Base-by-base conservation (phyloP, 2,329 filamentous ascomycete species). In the Sporothrix pallida region DNA sequence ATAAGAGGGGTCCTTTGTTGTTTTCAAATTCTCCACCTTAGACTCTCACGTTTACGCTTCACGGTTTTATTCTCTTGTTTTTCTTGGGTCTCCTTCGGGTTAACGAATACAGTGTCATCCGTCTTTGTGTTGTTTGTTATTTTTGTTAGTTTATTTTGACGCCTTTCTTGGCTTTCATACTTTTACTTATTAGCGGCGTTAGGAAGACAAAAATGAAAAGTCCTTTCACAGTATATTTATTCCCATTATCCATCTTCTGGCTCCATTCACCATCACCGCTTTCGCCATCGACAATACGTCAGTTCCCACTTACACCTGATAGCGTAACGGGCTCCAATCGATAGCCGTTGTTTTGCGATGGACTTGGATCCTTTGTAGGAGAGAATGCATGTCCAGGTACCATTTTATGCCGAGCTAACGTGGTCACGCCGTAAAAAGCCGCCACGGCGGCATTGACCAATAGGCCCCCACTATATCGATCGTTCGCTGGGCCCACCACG, bases 1-100 rank as follows among this genome's bases (percentile, higher is more conserved):
- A 78, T 87, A 82, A 60, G 6, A 42, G 20, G 15, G 31, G 10
- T 4, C 31, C 31, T 23, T 46, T 17, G 31, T 17, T 20, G 3
- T 56, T 52, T 50, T 68, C 50, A 46, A 26, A 23, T 50, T 68
- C 50, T 68, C 52, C 54, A 20, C 44, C 42, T 72, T 62, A 44
- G 50, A 48, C 50, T 72, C 52, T 52, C 62, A 69, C 42, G 44
- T 37, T 73, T 70, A 62, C 26, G 60, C 48, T 71, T 68, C 58
- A 31, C 20, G 26, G 56, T 26, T 60, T 2, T 60, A 52, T 58
- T 58, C 26, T 75, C 31, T 37, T 37, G 5, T 60, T 60, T 56
- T 68, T 70, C 54, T 48, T 70, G 54, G 52, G 62, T 42, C 26
- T 17, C 50, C 50, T 58, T 72, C 37, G 20, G 42, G 50, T 70